Base-by-base conservation (phyloP, 495 filamentous ascomycete species). In the Staphylotrichum tortipilum region DNA sequence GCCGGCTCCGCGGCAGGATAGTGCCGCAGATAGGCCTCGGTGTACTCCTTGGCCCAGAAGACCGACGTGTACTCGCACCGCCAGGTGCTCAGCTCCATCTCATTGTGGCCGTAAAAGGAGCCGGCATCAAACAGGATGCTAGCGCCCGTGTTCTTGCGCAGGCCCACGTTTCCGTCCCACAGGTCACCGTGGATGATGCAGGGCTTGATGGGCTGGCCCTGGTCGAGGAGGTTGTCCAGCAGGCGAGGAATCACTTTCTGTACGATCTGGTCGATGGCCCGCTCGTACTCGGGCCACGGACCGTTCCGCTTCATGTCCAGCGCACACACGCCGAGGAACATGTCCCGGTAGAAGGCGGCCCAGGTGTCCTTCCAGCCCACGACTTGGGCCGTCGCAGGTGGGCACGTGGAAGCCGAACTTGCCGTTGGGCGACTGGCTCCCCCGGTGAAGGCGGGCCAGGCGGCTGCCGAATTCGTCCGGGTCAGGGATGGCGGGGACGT, bases 81-180 rank as follows among this genome's bases (percentile, higher is more conserved):
- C 62, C 67, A 71, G 9, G 57, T 56, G 11, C 58, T 63, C 1
- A 71, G 40, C 37, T 69, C 68, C 67, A 75, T 70, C 51, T 73
- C 71, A 37, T 70, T 65, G 42, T 75, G 73, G 0, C 65, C 69
- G 48, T 67, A 73, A 50, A 61, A 67, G 7, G 53, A 64, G 23
- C 63, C 63, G 1, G 68, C 60, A 52, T 74, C 73, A 44, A 67
- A 74, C 7, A 75, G 52, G 24, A 65, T 42, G 18, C 57, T 46
- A n/a, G 60, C 38, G 8, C 52, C 61, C 17, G 56, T 68, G 18
- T 57, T 43, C 17, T 22, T 22, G n/a, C 47, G 18, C 10, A 43
- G 54, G 9, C 55, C 58, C 19, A 53, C 49, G 26, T 73, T 71
- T 15, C 49, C 59, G 38, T 64, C 56, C 67, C 68, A 70, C 9